These are phyloP conservation scores for Cucumis melo DNA, from an alignment of 306 rosid species.

Conservation along the genomic window DNA sequence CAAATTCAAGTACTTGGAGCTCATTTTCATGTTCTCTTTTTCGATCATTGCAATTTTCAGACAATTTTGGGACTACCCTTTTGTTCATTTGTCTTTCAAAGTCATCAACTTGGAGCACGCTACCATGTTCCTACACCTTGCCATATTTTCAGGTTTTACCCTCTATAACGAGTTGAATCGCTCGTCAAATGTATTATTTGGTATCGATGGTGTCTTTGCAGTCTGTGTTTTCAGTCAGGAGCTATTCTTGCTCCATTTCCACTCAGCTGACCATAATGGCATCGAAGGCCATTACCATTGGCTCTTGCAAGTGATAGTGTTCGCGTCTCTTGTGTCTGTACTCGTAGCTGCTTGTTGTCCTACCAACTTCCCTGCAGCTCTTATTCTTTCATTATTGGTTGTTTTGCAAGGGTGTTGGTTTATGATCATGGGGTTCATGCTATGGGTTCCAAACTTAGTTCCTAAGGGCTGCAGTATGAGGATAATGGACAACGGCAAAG, in stretches of 20 bases:
- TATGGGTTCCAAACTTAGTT: constrained; percentile 54
- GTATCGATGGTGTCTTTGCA: constrained; percentile 46
- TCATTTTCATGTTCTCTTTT: constrained; percentile 46
- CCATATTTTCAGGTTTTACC: constrained; percentile 57
- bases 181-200: constrained; percentile 42
- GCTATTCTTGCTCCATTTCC: constrained; percentile 74
- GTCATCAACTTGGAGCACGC: constrained; percentile 78
- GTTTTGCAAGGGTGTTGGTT: constrained; percentile 90
- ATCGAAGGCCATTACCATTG: constrained; percentile 91
- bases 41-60: constrained; percentile 44
- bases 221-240: constrained; percentile 78
- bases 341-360: constrained; percentile 49
- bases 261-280: constrained; percentile 83
- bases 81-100: constrained; percentile 39
- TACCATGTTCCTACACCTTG: constrained; percentile 82
- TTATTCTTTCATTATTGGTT: constrained; percentile 59
- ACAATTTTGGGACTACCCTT: constrained; percentile 58
- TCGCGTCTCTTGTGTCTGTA: constrained; percentile 38
- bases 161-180: constrained; percentile 47
- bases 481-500: constrained; percentile 10
- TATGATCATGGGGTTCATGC: constrained; percentile 67
- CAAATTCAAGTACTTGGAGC: constrained; percentile 64
- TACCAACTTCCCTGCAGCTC: constrained; percentile 52
- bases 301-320: constrained; percentile 69
- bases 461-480: constrained; percentile 53